A percentile compares a stretch with the other conserved stretches of the same genome.
Conservation (phyloP, 164 flowering plant genomes). For the Liriodendron chinense region DNA sequence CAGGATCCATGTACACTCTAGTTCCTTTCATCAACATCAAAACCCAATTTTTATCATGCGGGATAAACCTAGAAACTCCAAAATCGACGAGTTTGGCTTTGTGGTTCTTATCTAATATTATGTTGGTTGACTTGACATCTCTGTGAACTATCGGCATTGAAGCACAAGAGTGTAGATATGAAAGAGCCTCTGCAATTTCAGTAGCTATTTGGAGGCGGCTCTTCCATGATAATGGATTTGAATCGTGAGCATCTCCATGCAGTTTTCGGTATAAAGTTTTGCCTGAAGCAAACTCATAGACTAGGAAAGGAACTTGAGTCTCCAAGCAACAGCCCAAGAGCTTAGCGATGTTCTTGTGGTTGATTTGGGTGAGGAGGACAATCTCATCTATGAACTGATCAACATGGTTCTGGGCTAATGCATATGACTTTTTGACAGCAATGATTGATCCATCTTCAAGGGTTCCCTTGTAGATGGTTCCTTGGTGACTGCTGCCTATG, state of each 20-base stretch:
- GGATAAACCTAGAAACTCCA: slow-evolving; percentile 10
- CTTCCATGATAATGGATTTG: not conserved
- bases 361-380: slow-evolving; percentile 15
- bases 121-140: slow-evolving; percentile 14
- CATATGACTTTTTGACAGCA: slow-evolving; percentile 17
- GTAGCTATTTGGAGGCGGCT: not conserved
- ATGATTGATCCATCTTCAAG: slow-evolving; percentile 9
- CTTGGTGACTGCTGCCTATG: slow-evolving; percentile 16
- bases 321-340: slow-evolving; percentile 23
- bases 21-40: slow-evolving; percentile 9
- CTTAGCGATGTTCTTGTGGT: slow-evolving; percentile 17
- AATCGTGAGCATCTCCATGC: not conserved
- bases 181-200: slow-evolving; percentile 13
- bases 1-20: slow-evolving; percentile 12
- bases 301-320: slow-evolving; percentile 14
- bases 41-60: not conserved
- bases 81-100: slow-evolving; percentile 9
- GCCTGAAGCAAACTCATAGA: slow-evolving; percentile 11
- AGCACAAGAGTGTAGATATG: slow-evolving; percentile 13
- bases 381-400: slow-evolving; percentile 24
- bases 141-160: slow-evolving; percentile 13
- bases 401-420: slow-evolving; percentile 8
- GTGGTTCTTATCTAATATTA: slow-evolving; percentile 7
- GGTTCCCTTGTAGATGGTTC: slow-evolving; percentile 18
- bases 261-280: slow-evolving; percentile 2